A percentile compares a stretch with the other conserved stretches of the same genome.
These are phyloP conservation scores for Myochromella boudieri DNA, from an alignment of 768 basidiomycete genomes.

Conservation along the genomic window DNA sequence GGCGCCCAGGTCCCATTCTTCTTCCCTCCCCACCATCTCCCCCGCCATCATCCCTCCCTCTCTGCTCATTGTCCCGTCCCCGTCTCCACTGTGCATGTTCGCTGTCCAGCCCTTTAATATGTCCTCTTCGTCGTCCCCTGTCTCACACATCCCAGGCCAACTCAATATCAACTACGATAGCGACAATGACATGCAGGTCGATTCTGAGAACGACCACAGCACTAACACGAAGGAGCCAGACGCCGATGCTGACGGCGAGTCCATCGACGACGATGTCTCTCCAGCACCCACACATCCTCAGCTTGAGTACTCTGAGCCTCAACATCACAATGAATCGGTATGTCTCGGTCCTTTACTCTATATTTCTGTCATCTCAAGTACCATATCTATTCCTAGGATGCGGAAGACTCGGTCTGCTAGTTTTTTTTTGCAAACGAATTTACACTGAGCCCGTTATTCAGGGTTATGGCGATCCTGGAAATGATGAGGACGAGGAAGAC, in stretches of 20 bases:
- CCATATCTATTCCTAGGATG: slow-evolving; percentile 32
- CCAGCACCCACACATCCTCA: slow-evolving; percentile 31
- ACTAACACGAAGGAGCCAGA: slow-evolving; percentile 48
- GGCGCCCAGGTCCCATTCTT: slow-evolving; percentile 46
- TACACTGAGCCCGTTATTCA: slow-evolving; percentile 24
- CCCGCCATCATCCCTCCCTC: slow-evolving; percentile 23
- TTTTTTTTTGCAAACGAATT: slow-evolving; percentile 17
- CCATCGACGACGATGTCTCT: slow-evolving; percentile 53
- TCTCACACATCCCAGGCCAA: slow-evolving; percentile 34
- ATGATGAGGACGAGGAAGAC: slow-evolving; percentile 70
- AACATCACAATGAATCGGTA: slow-evolving; percentile 38
- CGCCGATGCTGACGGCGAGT: slow-evolving; percentile 63
- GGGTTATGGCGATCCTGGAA: slow-evolving; percentile 57
- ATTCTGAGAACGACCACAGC: slow-evolving; percentile 53
- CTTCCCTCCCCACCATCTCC: slow-evolving; percentile 35
- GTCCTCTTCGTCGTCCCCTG: slow-evolving; percentile 31
- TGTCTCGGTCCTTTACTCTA: slow-evolving; percentile 20
- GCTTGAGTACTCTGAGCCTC: slow-evolving; percentile 38
- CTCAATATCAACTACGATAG: slow-evolving; percentile 61
- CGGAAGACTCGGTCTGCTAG: slow-evolving; percentile 60
- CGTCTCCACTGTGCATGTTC: slow-evolving; percentile 6
- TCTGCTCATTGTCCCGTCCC: slow-evolving; percentile 23
- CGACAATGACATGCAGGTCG: slow-evolving; percentile 70
- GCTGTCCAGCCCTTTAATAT: slow-evolving; percentile 8
- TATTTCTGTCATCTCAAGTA: slow-evolving; percentile 15